These are phyloP conservation scores for Fistulifera solaris DNA, from an alignment of 108 stramenopile species.

Conservation along the genomic window DNA sequence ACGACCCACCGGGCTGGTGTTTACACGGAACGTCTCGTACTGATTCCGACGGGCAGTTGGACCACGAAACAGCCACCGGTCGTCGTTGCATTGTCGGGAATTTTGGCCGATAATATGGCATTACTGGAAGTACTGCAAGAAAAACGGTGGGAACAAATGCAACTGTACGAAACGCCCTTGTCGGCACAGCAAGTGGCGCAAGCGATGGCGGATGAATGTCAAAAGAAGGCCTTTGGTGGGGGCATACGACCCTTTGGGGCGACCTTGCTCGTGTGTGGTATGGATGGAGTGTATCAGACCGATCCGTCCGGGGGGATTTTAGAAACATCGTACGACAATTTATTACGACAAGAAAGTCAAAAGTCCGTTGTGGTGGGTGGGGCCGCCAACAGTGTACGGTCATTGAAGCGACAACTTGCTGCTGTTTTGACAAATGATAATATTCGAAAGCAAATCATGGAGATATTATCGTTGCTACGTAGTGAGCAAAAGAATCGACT, in stretches of 20 bases:
- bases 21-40: not conserved
- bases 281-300: conserved; percentile 27
- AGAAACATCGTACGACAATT: not conserved
- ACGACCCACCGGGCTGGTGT: not conserved
- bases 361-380: conserved; percentile 1
- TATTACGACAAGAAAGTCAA: not conserved
- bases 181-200: conserved; percentile 19
- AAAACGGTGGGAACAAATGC: conserved; percentile 12
- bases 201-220: conserved; percentile 49
- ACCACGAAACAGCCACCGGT: conserved; percentile 1
- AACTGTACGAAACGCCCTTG: conserved; percentile 11
- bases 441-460: not conserved
- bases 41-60: not conserved
- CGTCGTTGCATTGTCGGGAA: conserved; percentile 51
- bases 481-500: not conserved
- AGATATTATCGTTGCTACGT: not conserved
- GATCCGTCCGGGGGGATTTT: conserved; percentile 38
- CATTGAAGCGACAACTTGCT: not conserved
- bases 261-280: conserved; percentile 41
- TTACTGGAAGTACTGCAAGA: conserved; percentile 28
- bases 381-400: not conserved
- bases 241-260: conserved; percentile 70
- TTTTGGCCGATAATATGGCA: conserved; percentile 52
- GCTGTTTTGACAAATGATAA: not conserved
- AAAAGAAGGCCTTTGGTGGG: conserved; percentile 66